These are phyloP conservation scores for Peterozyma xylosa DNA, from an alignment of 805 yeast genomes.

Conservation along the genomic window DNA sequence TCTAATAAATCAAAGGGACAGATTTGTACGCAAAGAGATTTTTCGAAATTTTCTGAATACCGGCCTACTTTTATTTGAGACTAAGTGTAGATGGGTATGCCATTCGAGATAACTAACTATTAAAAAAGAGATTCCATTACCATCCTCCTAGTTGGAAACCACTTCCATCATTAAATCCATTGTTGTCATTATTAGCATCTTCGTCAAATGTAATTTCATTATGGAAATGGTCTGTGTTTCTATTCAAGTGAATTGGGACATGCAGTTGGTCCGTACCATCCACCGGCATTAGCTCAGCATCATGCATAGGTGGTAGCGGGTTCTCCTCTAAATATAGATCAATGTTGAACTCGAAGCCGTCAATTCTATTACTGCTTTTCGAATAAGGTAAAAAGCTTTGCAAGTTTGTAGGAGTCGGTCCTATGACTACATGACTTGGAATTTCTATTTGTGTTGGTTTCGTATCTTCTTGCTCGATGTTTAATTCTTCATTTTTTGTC, in stretches of 20 bases:
- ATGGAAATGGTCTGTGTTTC: background rate
- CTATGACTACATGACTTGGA: slow-evolving; percentile 22
- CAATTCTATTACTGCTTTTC: slow-evolving; percentile 12
- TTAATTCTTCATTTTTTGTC: background rate
- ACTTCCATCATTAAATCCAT: background rate
- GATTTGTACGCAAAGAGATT: no score
- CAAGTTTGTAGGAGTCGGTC: slow-evolving; percentile 26
- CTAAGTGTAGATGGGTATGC: no score
- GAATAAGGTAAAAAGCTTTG: slow-evolving; percentile 23
- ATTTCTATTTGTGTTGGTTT: slow-evolving; percentile 9
- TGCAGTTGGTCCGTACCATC: no score
- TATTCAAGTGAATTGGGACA: background rate
- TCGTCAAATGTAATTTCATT: slow-evolving; percentile 1
- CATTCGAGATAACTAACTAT: no score
- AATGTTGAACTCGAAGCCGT: slow-evolving; percentile 6
- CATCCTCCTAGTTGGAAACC: slow-evolving; percentile 7
- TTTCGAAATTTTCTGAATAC: no score
- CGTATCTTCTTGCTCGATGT: background rate
- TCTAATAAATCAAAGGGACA: no score
- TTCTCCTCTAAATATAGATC: slow-evolving; percentile 1
- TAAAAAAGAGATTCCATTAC: background rate
- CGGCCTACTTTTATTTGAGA: no score
- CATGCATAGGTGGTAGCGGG: background rate
- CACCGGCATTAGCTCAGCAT: no score
- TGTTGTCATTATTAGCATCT: background rate